Conservation (phyloP, 371 early-diverging fungal genomes). For the Apophysomyces sp. region DNA sequence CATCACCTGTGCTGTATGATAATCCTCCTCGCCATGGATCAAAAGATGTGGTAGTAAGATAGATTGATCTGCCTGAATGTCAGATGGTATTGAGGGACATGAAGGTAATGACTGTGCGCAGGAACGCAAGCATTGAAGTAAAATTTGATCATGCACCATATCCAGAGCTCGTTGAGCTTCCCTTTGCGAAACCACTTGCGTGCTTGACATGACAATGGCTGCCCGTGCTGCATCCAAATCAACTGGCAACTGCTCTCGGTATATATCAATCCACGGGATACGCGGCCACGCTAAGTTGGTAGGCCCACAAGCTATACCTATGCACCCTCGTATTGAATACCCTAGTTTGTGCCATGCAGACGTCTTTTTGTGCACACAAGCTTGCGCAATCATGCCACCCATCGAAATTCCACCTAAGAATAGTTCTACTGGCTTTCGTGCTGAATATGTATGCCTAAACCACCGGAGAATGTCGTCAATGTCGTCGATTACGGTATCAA, state of each 20-base stretch:
- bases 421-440: neutral
- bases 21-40: slow-evolving; percentile 28
- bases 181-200: slow-evolving; percentile 3
- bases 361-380: slow-evolving; percentile 5
- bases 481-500: slow-evolving; percentile 20
- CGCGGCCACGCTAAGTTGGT: slow-evolving; percentile 19
- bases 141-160: slow-evolving; percentile 9
- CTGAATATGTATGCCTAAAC: slow-evolving; percentile 10
- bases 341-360: neutral
- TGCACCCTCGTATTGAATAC: slow-evolving; percentile 13
- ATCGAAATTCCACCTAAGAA: slow-evolving; percentile 40
- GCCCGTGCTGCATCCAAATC: slow-evolving; percentile 13
- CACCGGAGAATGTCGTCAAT: slow-evolving; percentile 13
- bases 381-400: slow-evolving; percentile 38
- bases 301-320: slow-evolving; percentile 27
- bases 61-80: neutral
- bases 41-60: slow-evolving; percentile 17
- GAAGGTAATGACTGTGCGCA: slow-evolving; percentile 14
- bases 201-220: slow-evolving; percentile 19
- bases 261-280: slow-evolving; percentile 29
- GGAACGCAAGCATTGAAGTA: slow-evolving; percentile 21
- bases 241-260: slow-evolving; percentile 10
- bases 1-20: slow-evolving; percentile 19
- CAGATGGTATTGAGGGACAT: neutral
- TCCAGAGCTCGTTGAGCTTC: slow-evolving; percentile 20